Conservation (phyloP, 2,329 filamentous ascomycete genomes). For the Fusarium sp. region DNA sequence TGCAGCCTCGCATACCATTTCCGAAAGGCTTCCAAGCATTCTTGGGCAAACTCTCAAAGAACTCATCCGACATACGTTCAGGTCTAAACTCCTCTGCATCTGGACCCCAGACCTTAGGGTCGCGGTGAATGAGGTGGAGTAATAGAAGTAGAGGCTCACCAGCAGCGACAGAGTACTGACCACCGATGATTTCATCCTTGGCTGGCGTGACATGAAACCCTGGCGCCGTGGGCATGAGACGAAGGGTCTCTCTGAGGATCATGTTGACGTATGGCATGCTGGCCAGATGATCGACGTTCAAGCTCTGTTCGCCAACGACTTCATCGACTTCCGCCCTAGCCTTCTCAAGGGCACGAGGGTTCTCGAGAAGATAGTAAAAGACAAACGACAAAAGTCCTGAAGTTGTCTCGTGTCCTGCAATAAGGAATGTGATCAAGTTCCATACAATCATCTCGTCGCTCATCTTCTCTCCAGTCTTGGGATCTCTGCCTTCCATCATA, state of each 20-base stretch:
- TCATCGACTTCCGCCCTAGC: background rate
- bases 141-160: background rate
- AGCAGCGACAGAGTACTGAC: background rate
- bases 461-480: conserved; percentile 9
- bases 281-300: background rate
- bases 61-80: conserved; percentile 13
- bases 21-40: conserved; percentile 24
- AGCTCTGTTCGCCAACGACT: background rate
- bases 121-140: conserved; percentile 7
- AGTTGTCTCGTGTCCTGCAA: conserved; percentile 4
- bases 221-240: conserved; percentile 8
- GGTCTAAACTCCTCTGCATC: conserved; percentile 12
- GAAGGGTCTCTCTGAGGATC: conserved; percentile 18
- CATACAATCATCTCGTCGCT: background rate
- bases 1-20: conserved; percentile 7
- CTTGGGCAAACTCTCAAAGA: conserved; percentile 10
- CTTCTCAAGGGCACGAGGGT: background rate
- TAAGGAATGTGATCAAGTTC: conserved; percentile 16
- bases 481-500: conserved; percentile 6
- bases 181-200: conserved; percentile 14
- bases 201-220: background rate
- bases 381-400: conserved; percentile 1
- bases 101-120: conserved; percentile 3
- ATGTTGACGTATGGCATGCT: conserved; percentile 19
- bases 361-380: conserved; percentile 9